A percentile compares a stretch with the other conserved stretches of the same genome.
These are phyloP conservation scores for Fusarium pseudograminearum DNA, from an alignment of 2,329 filamentous ascomycete species.

Conservation along the genomic window DNA sequence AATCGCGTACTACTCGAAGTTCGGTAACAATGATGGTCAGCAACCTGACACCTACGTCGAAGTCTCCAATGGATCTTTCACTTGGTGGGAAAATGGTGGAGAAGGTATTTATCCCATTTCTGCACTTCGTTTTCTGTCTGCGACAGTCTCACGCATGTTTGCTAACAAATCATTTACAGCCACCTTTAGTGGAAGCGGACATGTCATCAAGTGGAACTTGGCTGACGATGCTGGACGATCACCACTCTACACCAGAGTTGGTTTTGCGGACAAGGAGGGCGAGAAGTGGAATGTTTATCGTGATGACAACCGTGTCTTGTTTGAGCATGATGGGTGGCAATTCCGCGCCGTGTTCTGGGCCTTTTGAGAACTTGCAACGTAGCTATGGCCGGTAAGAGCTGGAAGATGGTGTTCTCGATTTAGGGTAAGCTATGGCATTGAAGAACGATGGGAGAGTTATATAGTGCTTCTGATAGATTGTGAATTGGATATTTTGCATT, in stretches of 20 bases:
- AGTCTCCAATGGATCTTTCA: neutral
- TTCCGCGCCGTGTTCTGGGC: neutral
- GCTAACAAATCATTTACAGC: neutral
- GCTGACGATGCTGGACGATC: conserved; percentile 2
- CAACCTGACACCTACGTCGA: neutral
- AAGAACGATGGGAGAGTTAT: neutral
- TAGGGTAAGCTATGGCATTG: neutral
- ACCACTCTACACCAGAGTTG: neutral
- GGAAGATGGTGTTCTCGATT: neutral
- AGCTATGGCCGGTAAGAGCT: neutral
- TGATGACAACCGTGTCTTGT: neutral
- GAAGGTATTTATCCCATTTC: neutral
- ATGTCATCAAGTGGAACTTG: conserved; percentile 4
- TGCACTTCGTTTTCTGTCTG: no score
- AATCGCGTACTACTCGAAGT: neutral
- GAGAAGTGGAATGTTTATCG: conserved; percentile 6
- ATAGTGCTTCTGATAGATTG: no score
- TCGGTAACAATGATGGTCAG: neutral
- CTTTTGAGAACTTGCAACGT: neutral
- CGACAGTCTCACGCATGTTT: no score
- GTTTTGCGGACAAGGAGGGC: neutral
- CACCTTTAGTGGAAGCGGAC: neutral
- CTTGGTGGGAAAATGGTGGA: conserved; percentile 2
- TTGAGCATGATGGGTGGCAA: neutral
- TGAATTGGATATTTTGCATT: no score